Conservation (phyloP, 345 rosid genomes). For the Camelina laxa region DNA sequence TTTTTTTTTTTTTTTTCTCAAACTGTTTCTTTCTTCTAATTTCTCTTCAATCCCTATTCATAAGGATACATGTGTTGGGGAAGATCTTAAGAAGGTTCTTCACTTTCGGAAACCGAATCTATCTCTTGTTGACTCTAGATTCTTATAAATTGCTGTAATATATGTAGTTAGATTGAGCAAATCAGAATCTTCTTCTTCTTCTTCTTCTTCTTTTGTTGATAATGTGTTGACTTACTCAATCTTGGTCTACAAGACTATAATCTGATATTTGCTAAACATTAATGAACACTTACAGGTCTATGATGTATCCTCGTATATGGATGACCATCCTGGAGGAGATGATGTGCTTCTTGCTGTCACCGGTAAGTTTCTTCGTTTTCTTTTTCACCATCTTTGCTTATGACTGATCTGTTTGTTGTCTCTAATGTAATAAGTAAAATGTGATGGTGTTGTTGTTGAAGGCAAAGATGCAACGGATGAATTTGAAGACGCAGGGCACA, state of each 20-base stretch:
- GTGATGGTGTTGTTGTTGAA: constrained; percentile 37
- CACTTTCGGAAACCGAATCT: neutral
- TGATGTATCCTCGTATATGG: constrained; percentile 80
- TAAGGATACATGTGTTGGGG: neutral
- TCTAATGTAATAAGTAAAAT: constrained; percentile 27
- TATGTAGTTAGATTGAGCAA: constrained; percentile 14
- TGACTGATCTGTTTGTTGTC: neutral
- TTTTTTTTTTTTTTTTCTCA: constrained; percentile 14
- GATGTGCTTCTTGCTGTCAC: constrained; percentile 76
- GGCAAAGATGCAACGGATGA: constrained; percentile 86
- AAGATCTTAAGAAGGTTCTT: neutral
- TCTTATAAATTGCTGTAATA: neutral
- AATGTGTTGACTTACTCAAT: constrained; percentile 6
- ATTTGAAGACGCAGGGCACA: constrained; percentile 93
- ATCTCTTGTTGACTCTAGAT: neutral
- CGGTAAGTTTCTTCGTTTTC: constrained; percentile 49
- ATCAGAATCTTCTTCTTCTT: neutral
- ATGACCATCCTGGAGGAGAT: constrained; percentile 96
- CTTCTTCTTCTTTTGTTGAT: neutral
- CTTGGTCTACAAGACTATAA: neutral
- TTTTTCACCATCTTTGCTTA: neutral
- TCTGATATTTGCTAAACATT: neutral
- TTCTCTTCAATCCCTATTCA: neutral
- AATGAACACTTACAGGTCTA: constrained; percentile 58
- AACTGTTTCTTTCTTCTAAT: neutral